Conservation (phyloP, 192 early-diverging fungal genomes). For the Coemansia sp. region DNA sequence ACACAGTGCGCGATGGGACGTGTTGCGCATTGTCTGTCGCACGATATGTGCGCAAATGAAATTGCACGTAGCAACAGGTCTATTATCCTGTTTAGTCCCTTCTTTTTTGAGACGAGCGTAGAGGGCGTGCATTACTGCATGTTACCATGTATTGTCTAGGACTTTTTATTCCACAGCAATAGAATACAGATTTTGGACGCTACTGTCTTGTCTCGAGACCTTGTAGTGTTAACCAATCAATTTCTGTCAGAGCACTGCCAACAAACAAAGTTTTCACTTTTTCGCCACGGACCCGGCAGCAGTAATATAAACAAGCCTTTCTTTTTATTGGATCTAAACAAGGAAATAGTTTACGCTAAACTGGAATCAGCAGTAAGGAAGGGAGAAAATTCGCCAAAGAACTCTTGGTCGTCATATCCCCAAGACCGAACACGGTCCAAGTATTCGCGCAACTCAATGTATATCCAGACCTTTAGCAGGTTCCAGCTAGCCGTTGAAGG, state of each 20-base stretch:
- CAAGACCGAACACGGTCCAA: conserved; percentile 35
- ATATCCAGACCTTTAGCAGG: conserved; percentile 47
- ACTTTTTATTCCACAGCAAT: too few species aligned
- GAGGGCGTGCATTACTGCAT: background rate
- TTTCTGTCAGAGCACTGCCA: background rate
- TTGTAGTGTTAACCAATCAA: background rate
- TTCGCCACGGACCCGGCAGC: background rate
- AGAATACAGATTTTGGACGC: too few species aligned
- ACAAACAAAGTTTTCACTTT: background rate
- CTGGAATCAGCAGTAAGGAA: conserved; percentile 44
- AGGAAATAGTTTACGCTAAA: conserved; percentile 10
- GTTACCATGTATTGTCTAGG: background rate
- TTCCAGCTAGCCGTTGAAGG: conserved; percentile 24
- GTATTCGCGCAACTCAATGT: conserved; percentile 50
- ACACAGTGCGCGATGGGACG: background rate
- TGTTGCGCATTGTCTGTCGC: background rate
- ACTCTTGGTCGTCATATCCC: conserved; percentile 47
- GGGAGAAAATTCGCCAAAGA: conserved; percentile 49
- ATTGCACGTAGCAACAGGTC: background rate
- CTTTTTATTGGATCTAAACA: background rate
- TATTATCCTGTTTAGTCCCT: background rate
- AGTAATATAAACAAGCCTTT: background rate
- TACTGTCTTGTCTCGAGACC: background rate
- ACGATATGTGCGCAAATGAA: background rate
- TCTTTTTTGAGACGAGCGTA: background rate